Percentiles rank a stretch among this genome's conserved stretches.
Conservation (phyloP, 305 asterid genomes). For the Ajuga reptans region DNA sequence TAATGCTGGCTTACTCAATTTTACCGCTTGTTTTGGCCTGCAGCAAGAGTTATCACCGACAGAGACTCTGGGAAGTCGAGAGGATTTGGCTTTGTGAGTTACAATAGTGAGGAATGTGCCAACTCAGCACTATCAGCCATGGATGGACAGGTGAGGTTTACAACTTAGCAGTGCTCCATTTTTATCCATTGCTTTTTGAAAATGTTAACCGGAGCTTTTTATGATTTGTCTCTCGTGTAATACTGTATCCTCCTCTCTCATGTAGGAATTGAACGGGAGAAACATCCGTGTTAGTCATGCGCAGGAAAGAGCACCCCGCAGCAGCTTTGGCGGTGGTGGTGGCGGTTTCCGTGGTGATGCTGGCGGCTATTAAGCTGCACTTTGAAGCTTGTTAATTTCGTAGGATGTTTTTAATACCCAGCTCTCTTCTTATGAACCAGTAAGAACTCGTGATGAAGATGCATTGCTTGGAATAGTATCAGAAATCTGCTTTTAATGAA, state of each 20-base stretch:
- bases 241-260: background rate
- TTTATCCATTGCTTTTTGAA: background rate
- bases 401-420: background rate
- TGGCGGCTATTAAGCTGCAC: slow-evolving; percentile 29
- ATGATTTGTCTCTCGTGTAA: background rate
- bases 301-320: slow-evolving; percentile 51
- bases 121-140: slow-evolving; percentile 58
- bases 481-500: background rate
- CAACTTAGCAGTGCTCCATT: background rate
- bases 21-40: background rate
- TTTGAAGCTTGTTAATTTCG: slow-evolving; percentile 3
- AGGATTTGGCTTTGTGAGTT: slow-evolving; percentile 83
- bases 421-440: background rate
- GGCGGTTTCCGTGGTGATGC: slow-evolving; percentile 33
- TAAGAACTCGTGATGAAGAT: background rate
- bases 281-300: slow-evolving; percentile 65
- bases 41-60: slow-evolving; percentile 70
- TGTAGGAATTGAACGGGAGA: slow-evolving; percentile 61
- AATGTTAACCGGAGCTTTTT: too few relatives aligned
- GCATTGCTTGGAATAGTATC: background rate
- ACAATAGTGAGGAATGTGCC: slow-evolving; percentile 40
- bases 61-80: slow-evolving; percentile 76
- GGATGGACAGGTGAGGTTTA: slow-evolving; percentile 67
- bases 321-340: slow-evolving; percentile 27
- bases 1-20: background rate